Percentiles rank a stretch among this genome's conserved stretches.
Evolutionary conservation across 2,329 filamentous ascomycete species (phyloP).

Genomic region (Aureobasidium zeae): DNA sequence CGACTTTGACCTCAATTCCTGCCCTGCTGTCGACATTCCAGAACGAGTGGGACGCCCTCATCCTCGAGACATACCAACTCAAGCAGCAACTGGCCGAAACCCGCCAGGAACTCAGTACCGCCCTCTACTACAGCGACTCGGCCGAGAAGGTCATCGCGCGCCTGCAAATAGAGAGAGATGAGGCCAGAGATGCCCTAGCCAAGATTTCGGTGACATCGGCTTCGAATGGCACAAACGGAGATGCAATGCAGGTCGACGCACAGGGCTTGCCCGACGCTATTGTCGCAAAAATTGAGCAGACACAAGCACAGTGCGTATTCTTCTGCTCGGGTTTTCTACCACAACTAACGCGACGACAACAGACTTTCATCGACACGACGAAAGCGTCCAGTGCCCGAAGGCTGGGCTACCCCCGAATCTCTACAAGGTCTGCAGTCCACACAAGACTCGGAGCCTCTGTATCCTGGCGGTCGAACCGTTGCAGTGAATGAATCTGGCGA

Average conservation of each 20-base stretch:
- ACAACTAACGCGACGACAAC: conserved; percentile 23
- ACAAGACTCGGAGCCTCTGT: conserved; percentile 47
- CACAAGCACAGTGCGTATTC: conserved; percentile 70
- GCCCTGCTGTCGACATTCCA: conserved; percentile 90
- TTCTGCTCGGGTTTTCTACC: no score
- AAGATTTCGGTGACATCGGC: conserved; percentile 62
- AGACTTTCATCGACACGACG: conserved; percentile 82
- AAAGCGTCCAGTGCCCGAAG: conserved; percentile 76
- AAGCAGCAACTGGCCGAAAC: conserved; percentile 84
- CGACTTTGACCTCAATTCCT: conserved; percentile 90
- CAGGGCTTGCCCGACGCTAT: conserved; percentile 66
- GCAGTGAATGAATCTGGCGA: conserved; percentile 52
- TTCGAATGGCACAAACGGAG: conserved; percentile 49
- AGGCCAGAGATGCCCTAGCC: conserved; percentile 80
- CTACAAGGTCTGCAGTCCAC: conserved; percentile 52
- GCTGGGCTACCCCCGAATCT: conserved; percentile 70
- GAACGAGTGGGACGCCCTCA: conserved; percentile 94
- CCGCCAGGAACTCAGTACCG: conserved; percentile 83
- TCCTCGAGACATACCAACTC: conserved; percentile 83
- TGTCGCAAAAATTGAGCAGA: conserved; percentile 64
- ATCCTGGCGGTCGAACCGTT: conserved; percentile 49
- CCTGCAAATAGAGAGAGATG: conserved; percentile 81
- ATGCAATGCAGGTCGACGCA: conserved; percentile 88
- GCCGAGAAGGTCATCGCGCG: conserved; percentile 92
- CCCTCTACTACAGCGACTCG: conserved; percentile 93